Conservation (phyloP, 331 rosid genomes). For the Ulmus americana region DNA sequence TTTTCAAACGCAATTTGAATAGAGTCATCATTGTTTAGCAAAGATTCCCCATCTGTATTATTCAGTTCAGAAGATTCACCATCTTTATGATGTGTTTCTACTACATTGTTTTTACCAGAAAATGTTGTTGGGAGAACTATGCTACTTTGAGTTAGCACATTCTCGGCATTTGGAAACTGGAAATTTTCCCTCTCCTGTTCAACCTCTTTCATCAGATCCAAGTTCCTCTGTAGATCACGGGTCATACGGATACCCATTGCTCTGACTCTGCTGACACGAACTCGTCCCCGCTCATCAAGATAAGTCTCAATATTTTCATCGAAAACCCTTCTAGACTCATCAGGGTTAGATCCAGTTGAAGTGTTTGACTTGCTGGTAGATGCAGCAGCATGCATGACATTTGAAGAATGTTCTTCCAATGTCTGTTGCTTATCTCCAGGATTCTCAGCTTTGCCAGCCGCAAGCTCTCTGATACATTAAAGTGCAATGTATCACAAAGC, state of each 20-base stretch:
- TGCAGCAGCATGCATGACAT: slow-evolving; percentile 24
- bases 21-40: slow-evolving; percentile 36
- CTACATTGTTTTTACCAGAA: slow-evolving; percentile 29
- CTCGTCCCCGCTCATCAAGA: slow-evolving; percentile 72
- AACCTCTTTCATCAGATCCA: slow-evolving; percentile 88
- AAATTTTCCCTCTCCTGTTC: slow-evolving; percentile 49
- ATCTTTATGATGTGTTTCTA: slow-evolving; percentile 24
- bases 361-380: slow-evolving; percentile 36
- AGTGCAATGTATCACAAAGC: slow-evolving; percentile 10
- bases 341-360: slow-evolving; percentile 30
- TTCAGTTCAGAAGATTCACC: slow-evolving; percentile 31
- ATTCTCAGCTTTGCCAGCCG: slow-evolving; percentile 46
- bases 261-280: slow-evolving; percentile 78
- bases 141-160: slow-evolving; percentile 24
- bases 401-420: slow-evolving; percentile 29
- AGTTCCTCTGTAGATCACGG: slow-evolving; percentile 86
- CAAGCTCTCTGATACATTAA: slow-evolving; percentile 54
- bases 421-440: slow-evolving; percentile 39
- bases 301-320: slow-evolving; percentile 71
- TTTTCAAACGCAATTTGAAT: slow-evolving; percentile 64
- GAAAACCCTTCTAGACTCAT: slow-evolving; percentile 38
- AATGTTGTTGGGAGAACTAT: slow-evolving; percentile 23
- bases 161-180: slow-evolving; percentile 23
- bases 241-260: slow-evolving; percentile 98
- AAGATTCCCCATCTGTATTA: slow-evolving; percentile 29